These are phyloP conservation scores for Puccinia novopanici DNA, from an alignment of 1,284 basidiomycete species.

Conservation along the genomic window DNA sequence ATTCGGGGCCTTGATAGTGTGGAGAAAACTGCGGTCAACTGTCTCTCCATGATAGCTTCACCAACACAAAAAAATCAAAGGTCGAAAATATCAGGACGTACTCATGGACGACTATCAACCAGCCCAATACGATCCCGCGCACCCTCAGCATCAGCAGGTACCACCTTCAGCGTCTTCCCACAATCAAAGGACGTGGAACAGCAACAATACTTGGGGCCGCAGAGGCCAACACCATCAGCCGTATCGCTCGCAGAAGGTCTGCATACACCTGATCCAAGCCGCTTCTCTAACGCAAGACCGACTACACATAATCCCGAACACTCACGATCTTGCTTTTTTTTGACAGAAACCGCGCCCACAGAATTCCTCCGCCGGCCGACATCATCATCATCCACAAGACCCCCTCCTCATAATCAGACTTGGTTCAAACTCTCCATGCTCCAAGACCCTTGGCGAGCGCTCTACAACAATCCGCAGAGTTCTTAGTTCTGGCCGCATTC, in stretches of 20 bases:
- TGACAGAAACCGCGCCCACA: background rate
- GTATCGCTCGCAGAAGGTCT: conserved; percentile 14
- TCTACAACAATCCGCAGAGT: background rate
- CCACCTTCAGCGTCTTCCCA: background rate
- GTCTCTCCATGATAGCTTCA: too few relatives aligned
- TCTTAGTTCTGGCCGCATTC: too few relatives aligned
- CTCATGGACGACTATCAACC: background rate
- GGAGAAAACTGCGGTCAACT: too few relatives aligned
- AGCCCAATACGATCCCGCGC: background rate
- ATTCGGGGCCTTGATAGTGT: too few relatives aligned
- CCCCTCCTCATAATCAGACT: background rate
- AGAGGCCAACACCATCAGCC: background rate
- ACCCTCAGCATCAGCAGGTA: background rate
- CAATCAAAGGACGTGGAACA: background rate
- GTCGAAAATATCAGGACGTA: background rate
- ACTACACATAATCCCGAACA: background rate
- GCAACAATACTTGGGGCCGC: background rate
- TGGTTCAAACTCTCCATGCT: conserved; percentile 8
- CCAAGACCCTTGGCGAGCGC: conserved; percentile 9
- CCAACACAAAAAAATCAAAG: background rate
- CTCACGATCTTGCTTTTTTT: background rate
- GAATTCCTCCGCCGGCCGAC: background rate
- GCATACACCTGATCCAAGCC: background rate
- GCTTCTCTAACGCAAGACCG: background rate
- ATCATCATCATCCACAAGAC: background rate